Evolutionary conservation across 768 basidiomycete species (phyloP).

Genomic region (Hydnum rufescens): DNA sequence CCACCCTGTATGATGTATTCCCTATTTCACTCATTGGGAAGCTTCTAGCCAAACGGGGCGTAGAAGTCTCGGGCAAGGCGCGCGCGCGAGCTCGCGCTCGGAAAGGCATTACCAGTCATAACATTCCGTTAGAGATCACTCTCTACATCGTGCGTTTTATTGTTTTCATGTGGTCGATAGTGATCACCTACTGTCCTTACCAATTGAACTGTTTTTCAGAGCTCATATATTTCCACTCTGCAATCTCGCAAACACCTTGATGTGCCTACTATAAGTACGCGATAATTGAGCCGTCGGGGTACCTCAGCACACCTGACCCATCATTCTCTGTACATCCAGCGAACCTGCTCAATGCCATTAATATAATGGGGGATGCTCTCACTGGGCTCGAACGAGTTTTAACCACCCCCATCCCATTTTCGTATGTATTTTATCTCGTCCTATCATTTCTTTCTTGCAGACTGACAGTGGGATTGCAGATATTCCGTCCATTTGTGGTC

Average conservation of each 20-base stretch:
- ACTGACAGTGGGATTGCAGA: slow-evolving; percentile 20
- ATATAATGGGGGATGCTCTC: slow-evolving; percentile 32
- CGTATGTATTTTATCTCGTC: slow-evolving; percentile 22
- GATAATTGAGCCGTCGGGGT: slow-evolving; percentile 11
- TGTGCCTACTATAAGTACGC: slow-evolving; percentile 41
- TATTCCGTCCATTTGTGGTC: slow-evolving; percentile 52
- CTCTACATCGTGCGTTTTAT: slow-evolving; percentile 22
- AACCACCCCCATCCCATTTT: slow-evolving; percentile 60
- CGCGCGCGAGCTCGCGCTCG: slow-evolving; percentile 35
- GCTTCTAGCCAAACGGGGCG: slow-evolving; percentile 27
- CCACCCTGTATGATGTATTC: slow-evolving; percentile 41
- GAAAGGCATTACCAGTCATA: slow-evolving; percentile 29
- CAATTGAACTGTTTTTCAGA: slow-evolving; percentile 22
- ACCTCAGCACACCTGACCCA: too few species aligned
- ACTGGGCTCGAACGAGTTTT: slow-evolving; percentile 55
- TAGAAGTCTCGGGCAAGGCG: slow-evolving; percentile 39
- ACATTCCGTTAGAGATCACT: slow-evolving; percentile 48
- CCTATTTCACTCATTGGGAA: slow-evolving; percentile 43
- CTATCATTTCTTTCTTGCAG: neutral
- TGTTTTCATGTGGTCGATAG: neutral
- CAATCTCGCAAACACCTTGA: slow-evolving; percentile 37
- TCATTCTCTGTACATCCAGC: too few species aligned
- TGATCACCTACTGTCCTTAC: slow-evolving; percentile 2
- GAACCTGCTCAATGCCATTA: slow-evolving; percentile 27
- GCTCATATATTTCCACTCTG: slow-evolving; percentile 43